phyloP scores from a whole-genome alignment of 2,329 filamentous ascomycete species.

The Blastomyces percursus region DNA sequence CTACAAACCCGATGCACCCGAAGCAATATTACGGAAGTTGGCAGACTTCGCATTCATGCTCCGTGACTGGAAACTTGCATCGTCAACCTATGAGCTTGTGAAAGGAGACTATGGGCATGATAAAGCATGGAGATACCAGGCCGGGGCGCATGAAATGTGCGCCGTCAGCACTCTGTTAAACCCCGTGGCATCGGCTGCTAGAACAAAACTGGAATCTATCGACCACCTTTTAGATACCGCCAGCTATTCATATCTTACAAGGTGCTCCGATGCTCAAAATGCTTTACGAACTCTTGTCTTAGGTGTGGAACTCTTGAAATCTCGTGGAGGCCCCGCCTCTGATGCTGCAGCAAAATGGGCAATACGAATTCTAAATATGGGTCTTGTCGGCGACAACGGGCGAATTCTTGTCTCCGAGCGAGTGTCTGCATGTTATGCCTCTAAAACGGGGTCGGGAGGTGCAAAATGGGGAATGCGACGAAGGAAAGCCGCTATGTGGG shows the following conservation, averaged over 20 bases:
- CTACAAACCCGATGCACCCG: constrained; percentile 71
- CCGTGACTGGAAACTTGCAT: constrained; percentile 84
- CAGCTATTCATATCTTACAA: constrained; percentile 81
- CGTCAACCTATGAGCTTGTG: constrained; percentile 84
- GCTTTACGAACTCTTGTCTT: constrained; percentile 67
- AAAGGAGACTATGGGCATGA: constrained; percentile 84
- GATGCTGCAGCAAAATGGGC: constrained; percentile 86
- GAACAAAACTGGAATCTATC: constrained; percentile 66
- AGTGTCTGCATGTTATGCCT: constrained; percentile 70
- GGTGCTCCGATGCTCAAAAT: constrained; percentile 68
- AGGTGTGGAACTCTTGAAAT: constrained; percentile 67
- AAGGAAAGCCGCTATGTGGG: constrained; percentile 85
- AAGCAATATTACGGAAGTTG: constrained; percentile 84
- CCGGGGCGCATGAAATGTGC: constrained; percentile 90
- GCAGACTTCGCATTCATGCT: constrained; percentile 97
- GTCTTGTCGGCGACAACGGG: constrained; percentile 61
- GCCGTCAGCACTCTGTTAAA: constrained; percentile 72
- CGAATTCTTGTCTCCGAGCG: constrained; percentile 79
- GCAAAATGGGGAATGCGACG: constrained; percentile 59
- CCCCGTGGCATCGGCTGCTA: constrained; percentile 59
- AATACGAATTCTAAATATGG: constrained; percentile 65
- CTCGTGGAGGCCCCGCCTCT: constrained; percentile 66
- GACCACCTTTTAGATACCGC: constrained; percentile 83
- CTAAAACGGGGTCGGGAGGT: constrained; percentile 56
- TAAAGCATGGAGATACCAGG: constrained; percentile 94